Percentiles rank a stretch among this genome's conserved stretches.
Conservation (phyloP, 2,329 filamentous ascomycete genomes). For the Knufia fluminis region DNA sequence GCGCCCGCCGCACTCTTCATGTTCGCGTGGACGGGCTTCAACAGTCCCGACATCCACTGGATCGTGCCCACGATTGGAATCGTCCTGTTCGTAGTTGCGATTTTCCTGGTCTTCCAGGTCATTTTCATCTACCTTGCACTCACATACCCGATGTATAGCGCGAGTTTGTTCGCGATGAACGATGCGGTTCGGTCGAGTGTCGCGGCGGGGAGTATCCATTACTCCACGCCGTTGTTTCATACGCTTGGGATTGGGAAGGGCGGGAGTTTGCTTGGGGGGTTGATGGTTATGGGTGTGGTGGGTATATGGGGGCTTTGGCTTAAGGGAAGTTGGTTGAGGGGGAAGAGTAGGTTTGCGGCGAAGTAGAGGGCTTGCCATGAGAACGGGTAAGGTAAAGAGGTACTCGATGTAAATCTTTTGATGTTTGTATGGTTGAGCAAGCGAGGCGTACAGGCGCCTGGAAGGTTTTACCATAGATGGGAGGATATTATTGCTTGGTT, state of each 20-base stretch:
- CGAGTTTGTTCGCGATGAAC: slow-evolving; percentile 29
- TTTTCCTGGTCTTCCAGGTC: slow-evolving; percentile 36
- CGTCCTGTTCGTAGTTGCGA: slow-evolving; percentile 29
- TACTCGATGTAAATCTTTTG: too few species aligned
- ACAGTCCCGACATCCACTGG: slow-evolving; percentile 28
- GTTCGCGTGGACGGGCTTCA: slow-evolving; percentile 29
- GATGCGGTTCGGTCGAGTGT: slow-evolving; percentile 27
- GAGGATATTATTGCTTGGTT: too few species aligned
- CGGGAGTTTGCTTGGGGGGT: slow-evolving; percentile 29
- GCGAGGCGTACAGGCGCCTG: too few species aligned
- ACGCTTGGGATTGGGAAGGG: slow-evolving; percentile 29
- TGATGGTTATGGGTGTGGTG: slow-evolving; percentile 29
- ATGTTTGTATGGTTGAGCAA: too few species aligned
- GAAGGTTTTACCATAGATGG: too few species aligned
- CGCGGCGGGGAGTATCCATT: slow-evolving; percentile 29
- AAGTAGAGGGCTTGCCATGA: too few species aligned
- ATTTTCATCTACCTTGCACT: slow-evolving; percentile 34
- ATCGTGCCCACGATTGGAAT: slow-evolving; percentile 34
- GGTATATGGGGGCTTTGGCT: slow-evolving; percentile 29
- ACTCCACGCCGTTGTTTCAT: slow-evolving; percentile 27
- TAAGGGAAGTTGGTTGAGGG: slow-evolving; percentile 26
- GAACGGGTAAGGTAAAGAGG: too few species aligned
- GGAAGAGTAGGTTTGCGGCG: slow-evolving; percentile 27
- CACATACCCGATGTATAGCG: slow-evolving; percentile 31
- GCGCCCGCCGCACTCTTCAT: slow-evolving; percentile 52